These are phyloP conservation scores for Porphyrellus sp. DNA, from an alignment of 1,284 basidiomycete species.

Conservation along the genomic window DNA sequence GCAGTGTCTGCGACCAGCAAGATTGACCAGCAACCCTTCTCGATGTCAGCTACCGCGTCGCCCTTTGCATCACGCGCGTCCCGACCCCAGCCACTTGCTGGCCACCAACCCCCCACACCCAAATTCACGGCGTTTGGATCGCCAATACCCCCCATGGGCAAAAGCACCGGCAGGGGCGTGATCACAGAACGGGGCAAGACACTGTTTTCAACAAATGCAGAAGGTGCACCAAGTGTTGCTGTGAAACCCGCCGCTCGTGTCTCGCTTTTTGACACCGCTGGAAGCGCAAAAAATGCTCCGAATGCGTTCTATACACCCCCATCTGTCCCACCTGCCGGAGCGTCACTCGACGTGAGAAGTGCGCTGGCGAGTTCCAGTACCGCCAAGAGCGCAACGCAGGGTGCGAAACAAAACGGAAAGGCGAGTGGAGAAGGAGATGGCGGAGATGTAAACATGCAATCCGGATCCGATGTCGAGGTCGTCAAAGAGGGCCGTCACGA, in stretches of 20 bases:
- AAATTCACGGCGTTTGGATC: constrained; percentile 29
- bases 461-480: constrained; percentile 21
- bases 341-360: constrained; percentile 4
- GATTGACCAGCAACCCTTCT: background rate
- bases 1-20: background rate
- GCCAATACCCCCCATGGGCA: constrained; percentile 12
- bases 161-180: constrained; percentile 1
- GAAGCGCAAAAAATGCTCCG: constrained; percentile 46
- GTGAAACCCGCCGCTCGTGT: constrained; percentile 16
- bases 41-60: background rate
- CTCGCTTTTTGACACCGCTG: constrained; percentile 46
- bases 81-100: constrained; percentile 11
- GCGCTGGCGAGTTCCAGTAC: background rate
- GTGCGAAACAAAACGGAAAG: constrained; percentile 11
- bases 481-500: constrained; percentile 10
- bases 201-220: constrained; percentile 9
- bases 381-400: background rate
- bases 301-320: constrained; percentile 65
- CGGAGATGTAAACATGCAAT: constrained; percentile 30
- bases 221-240: constrained; percentile 17
- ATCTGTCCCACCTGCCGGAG: background rate
- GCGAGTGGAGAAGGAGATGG: constrained; percentile 3
- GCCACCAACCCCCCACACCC: constrained; percentile 13
- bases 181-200: constrained; percentile 19
- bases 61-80: constrained; percentile 14